phyloP scores from a whole-genome alignment of 2,329 filamentous ascomycete genomes.

The Fusarium decemcellulare region DNA sequence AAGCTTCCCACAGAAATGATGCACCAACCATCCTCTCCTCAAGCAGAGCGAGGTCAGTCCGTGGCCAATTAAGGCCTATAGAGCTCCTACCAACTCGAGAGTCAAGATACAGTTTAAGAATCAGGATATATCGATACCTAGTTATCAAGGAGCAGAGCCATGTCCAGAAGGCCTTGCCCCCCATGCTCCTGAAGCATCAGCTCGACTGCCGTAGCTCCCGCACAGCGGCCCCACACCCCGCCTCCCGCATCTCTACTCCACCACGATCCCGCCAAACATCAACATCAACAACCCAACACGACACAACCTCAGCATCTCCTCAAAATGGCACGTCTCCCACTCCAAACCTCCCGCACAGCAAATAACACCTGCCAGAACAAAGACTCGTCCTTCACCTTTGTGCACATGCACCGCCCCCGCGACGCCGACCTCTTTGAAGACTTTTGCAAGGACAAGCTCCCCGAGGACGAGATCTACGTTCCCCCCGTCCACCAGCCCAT shows the following conservation, averaged over 20 bases:
- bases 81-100: too few relatives aligned
- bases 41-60: too few relatives aligned
- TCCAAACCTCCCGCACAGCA: not conserved
- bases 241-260: not conserved
- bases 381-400: slow-evolving; percentile 81
- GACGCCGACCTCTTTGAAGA: slow-evolving; percentile 86
- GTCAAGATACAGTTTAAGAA: too few relatives aligned
- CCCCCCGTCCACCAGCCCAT: slow-evolving; percentile 83
- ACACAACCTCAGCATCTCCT: not conserved
- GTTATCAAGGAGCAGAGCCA: too few relatives aligned
- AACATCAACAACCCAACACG: slow-evolving; percentile 28
- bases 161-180: too few relatives aligned
- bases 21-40: too few relatives aligned
- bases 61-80: too few relatives aligned
- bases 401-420: slow-evolving; percentile 80
- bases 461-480: slow-evolving; percentile 87
- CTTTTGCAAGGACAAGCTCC: slow-evolving; percentile 78
- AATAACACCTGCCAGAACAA: slow-evolving; percentile 67
- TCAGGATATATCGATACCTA: too few relatives aligned
- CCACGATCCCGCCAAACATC: slow-evolving; percentile 3
- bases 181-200: not conserved
- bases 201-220: not conserved
- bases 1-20: too few relatives aligned
- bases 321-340: slow-evolving; percentile 15
- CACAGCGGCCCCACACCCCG: slow-evolving; percentile 34